Evolutionary conservation across 140 eudicot genomes (phyloP), one percentile per base, ranked within the genome.

Genomic region (Cichorium intybus): DNA sequence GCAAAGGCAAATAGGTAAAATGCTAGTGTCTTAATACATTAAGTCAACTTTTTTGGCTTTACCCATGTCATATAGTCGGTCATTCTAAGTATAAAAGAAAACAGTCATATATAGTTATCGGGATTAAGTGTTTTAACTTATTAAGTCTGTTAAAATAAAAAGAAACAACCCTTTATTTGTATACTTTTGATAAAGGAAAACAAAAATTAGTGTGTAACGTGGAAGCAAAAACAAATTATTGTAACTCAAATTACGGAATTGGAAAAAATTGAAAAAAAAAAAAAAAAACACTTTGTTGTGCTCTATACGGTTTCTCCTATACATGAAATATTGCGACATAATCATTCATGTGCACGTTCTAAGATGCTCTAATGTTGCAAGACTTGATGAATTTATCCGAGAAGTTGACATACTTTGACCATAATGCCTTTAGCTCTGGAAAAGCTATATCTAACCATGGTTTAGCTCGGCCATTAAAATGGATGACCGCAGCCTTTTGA

Each of bases 381-480:
- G 84, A 72, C 76, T 85, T 92, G 76, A 92, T 88, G 71, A 85
- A 88, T 65, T 77, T 81, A 79, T 92, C 98, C 6, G 92, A 85
- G 71, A 81, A 83, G 73, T 92, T 54, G 18, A 92, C 80, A 46
- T 92, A 92, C 68, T 92, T 92, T 24, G 93, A 45, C 98, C 98
- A 92, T 17, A 92, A 71, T 35, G 69, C 74, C 57, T 76, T 77
- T 23, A 87, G 95, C 60, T 87, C 78, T 11, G 96, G 96, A 63
- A 92, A 88, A 26, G 96, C 98, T 64, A 92, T 92, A 68, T 87
- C 96, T 46, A 92, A 79, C 96, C 98, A 92, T n/a, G 98, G 98
- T 72, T 92, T 92, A 60, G 98, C 96, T 71, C 98, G 75, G 3
- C 98, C 98, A 68, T 92, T 92, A 47, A 85, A 92, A 77, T 87